A percentile compares a stretch with the other conserved stretches of the same genome.
Evolutionary conservation across 2,329 filamentous ascomycete species (phyloP).

Genomic region (Colletotrichum sp.): DNA sequence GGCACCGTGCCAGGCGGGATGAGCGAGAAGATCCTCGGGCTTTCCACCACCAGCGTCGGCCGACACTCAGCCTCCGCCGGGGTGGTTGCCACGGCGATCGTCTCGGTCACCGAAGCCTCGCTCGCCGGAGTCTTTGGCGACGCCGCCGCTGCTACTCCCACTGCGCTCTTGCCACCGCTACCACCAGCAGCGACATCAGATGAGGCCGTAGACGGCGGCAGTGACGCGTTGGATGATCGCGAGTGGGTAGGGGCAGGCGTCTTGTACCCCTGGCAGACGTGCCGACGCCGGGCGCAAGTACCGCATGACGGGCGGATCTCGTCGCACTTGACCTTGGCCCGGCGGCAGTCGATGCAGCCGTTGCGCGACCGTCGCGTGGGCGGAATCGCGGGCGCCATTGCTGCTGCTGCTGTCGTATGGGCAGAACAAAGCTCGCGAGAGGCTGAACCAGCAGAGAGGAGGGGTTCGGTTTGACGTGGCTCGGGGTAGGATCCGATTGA

Average conservation of each 20-base stretch:
- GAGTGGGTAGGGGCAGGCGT: background rate
- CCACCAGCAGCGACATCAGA: background rate
- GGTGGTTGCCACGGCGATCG: background rate
- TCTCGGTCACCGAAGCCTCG: background rate
- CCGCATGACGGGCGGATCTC: constrained; percentile 33
- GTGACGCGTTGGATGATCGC: background rate
- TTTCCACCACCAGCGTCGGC: background rate
- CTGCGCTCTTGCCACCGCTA: background rate
- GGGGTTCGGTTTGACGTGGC: background rate
- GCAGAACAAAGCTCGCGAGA: background rate
- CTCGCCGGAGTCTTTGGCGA: background rate
- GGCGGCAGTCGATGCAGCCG: constrained; percentile 37
- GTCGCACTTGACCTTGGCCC: constrained; percentile 35
- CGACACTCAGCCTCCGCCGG: background rate
- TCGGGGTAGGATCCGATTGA: background rate
- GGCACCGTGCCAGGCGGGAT: constrained; percentile 30
- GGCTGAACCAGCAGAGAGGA: background rate
- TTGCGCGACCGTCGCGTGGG: constrained; percentile 28
- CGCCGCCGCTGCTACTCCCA: background rate
- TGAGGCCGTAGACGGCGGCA: background rate
- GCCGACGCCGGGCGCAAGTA: constrained; percentile 33
- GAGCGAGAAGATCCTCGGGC: constrained; percentile 13
- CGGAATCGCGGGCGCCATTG: constrained; percentile 1
- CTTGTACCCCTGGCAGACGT: constrained; percentile 34
- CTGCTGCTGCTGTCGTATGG: background rate